Conservation (phyloP, 768 basidiomycete genomes). For the Boletus rubroflammeus region DNA sequence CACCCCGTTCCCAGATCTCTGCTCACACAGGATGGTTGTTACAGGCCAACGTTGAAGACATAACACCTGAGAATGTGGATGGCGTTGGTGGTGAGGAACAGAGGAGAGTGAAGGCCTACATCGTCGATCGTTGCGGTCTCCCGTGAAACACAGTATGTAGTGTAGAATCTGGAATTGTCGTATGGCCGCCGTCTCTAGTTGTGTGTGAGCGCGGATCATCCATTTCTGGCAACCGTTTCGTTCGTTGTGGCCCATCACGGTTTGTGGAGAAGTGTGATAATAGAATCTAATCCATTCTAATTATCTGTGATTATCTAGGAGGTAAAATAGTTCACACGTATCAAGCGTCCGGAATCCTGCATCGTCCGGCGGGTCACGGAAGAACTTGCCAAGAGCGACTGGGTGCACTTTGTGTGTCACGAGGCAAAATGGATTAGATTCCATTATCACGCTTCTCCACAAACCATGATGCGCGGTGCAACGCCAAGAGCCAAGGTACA, state of each 20-base stretch:
- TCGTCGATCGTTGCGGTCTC: conserved; percentile 65
- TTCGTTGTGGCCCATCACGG: too few relatives aligned
- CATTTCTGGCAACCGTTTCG: neutral
- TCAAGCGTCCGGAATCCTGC: too few relatives aligned
- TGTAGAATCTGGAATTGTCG: neutral
- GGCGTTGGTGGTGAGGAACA: conserved; percentile 91
- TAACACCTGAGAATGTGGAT: conserved; percentile 82
- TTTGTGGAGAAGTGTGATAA: too few relatives aligned
- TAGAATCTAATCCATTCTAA: too few relatives aligned
- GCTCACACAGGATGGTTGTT: neutral
- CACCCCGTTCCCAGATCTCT: neutral
- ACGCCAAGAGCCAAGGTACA: neutral
- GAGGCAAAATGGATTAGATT: too few relatives aligned
- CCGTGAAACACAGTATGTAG: conserved; percentile 11
- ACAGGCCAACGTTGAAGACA: conserved; percentile 79
- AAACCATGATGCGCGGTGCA: too few relatives aligned
- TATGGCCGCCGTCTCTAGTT: neutral
- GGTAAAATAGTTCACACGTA: too few relatives aligned
- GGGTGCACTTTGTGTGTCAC: too few relatives aligned
- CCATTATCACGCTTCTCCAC: too few relatives aligned
- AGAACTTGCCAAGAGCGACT: too few relatives aligned
- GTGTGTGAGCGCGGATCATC: neutral
- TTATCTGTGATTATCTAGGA: too few relatives aligned
- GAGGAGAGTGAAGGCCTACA: conserved; percentile 70
- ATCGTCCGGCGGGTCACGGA: too few relatives aligned